Percentiles rank a stretch among this genome's conserved stretches.
Evolutionary conservation across 23 red algal genomes (phyloP).

Genomic region (Gracilaria domingensis): DNA sequence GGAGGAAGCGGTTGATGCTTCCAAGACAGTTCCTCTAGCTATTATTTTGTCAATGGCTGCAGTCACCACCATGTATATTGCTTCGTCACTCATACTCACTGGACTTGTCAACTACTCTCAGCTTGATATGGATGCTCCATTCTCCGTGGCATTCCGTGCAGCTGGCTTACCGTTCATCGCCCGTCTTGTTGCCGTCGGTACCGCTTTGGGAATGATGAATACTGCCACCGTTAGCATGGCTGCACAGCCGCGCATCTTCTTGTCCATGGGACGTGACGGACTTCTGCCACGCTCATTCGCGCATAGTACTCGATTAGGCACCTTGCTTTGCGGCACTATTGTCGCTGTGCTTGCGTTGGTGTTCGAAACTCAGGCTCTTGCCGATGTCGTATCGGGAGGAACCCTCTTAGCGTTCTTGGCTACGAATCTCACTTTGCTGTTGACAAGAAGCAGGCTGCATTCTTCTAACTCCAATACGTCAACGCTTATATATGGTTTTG

Average conservation of each 20-base stretch:
- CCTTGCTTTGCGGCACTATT: conserved; percentile 77
- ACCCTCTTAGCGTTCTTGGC: conserved; percentile 90
- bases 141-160: conserved; percentile 79
- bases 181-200: conserved; percentile 67
- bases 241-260: conserved; percentile 90
- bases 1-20: conserved; percentile 80
- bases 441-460: conserved; percentile 68
- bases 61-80: conserved; percentile 75
- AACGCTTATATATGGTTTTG: conserved; percentile 52
- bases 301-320: conserved; percentile 56
- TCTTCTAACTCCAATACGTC: conserved; percentile 17
- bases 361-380: conserved; percentile 67
- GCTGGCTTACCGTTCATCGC: conserved; percentile 61
- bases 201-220: conserved; percentile 89
- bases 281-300: conserved; percentile 77
- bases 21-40: conserved; percentile 83
- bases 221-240: conserved; percentile 78
- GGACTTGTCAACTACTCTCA: conserved; percentile 74
- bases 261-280: conserved; percentile 90
- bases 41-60: conserved; percentile 72
- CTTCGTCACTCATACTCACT: conserved; percentile 72
- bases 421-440: conserved; percentile 73
- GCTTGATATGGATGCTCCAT: conserved; percentile 73
- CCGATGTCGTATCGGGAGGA: conserved; percentile 85
- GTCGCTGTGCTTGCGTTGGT: conserved; percentile 74